Percentiles rank a stretch among this genome's conserved stretches.
These are phyloP conservation scores for Camillea tinctor DNA, from an alignment of 2,329 filamentous ascomycete species.

Conservation along the genomic window DNA sequence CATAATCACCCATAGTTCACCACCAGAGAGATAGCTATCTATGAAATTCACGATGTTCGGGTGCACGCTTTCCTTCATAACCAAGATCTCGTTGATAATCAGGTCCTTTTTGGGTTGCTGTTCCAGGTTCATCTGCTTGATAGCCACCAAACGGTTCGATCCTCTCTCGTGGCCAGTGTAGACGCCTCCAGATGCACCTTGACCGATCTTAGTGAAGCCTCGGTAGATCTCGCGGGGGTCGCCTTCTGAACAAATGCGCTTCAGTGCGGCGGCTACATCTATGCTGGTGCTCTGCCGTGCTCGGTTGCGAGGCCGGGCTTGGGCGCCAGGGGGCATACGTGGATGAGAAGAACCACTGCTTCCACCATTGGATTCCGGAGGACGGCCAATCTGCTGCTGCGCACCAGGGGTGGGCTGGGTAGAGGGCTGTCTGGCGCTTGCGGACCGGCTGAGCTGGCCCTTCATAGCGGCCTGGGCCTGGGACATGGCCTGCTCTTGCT, in stretches of 20 bases:
- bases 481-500: conserved; percentile 82
- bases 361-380: conserved; percentile 31
- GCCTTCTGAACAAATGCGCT: conserved; percentile 84
- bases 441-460: conserved; percentile 67
- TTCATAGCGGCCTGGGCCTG: conserved; percentile 76
- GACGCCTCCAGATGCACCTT: conserved; percentile 94
- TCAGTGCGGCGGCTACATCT: conserved; percentile 80
- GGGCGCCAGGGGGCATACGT: conserved; percentile 43
- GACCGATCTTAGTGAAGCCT: conserved; percentile 90
- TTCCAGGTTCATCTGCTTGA: conserved; percentile 99
- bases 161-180: conserved; percentile 85
- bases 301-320: conserved; percentile 69
- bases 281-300: conserved; percentile 75
- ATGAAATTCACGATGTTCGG: conserved; percentile 99
- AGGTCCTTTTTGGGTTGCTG: conserved; percentile 98
- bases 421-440: conserved; percentile 67
- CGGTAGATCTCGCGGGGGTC: conserved; percentile 88
- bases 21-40: conserved; percentile 86
- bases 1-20: conserved; percentile 98
- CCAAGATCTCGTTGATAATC: conserved; percentile 98
- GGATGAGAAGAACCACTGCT: conserved; percentile 30
- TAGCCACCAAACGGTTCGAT: conserved; percentile 86
- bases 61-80: conserved; percentile 98
- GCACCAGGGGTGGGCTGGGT: conserved; percentile 52
- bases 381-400: conserved; percentile 42